Conservation (phyloP, 768 basidiomycete species). For the Tubosaeta sp. region DNA sequence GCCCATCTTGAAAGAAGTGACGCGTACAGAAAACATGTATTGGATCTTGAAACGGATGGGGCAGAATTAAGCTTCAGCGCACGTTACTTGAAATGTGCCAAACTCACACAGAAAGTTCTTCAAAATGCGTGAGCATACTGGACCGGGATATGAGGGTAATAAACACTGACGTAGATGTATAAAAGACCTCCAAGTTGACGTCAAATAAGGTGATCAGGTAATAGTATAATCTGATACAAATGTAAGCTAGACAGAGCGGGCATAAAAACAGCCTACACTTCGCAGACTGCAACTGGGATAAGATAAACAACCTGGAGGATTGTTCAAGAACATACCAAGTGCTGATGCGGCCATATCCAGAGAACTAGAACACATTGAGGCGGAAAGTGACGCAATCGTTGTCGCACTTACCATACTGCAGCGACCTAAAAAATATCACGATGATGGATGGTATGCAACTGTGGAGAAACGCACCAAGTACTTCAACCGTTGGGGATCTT, state of each 20-base stretch:
- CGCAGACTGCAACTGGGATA: slow-evolving; percentile 17
- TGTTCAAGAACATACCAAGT: slow-evolving; percentile 18
- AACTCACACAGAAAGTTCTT: slow-evolving; percentile 31
- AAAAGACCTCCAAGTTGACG: slow-evolving; percentile 19
- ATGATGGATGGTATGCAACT: not conserved
- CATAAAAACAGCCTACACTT: slow-evolving; percentile 18
- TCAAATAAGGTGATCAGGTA: slow-evolving; percentile 25
- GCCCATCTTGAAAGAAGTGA: not conserved
- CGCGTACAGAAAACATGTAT: slow-evolving; percentile 22
- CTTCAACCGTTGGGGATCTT: slow-evolving; percentile 15
- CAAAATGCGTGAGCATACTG: slow-evolving; percentile 2
- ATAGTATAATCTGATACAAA: slow-evolving; percentile 23
- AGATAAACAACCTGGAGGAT: slow-evolving; percentile 1
- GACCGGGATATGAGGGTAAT: too few species aligned
- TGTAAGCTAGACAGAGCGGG: slow-evolving; percentile 5
- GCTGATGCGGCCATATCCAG: slow-evolving; percentile 25
- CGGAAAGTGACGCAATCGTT: not conserved
- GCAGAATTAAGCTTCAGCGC: not conserved
- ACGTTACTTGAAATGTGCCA: not conserved
- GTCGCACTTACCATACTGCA: slow-evolving; percentile 14
- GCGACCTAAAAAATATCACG: slow-evolving; percentile 15
- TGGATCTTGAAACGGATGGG: slow-evolving; percentile 18
- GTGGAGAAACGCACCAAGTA: slow-evolving; percentile 14
- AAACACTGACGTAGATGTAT: slow-evolving; percentile 24
- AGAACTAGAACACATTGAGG: slow-evolving; percentile 3